Evolutionary conservation across 1,284 basidiomycete genomes (phyloP), one percentile per base, ranked within the genome.

Genomic region (Cutaneotrichosporon sp.): DNA sequence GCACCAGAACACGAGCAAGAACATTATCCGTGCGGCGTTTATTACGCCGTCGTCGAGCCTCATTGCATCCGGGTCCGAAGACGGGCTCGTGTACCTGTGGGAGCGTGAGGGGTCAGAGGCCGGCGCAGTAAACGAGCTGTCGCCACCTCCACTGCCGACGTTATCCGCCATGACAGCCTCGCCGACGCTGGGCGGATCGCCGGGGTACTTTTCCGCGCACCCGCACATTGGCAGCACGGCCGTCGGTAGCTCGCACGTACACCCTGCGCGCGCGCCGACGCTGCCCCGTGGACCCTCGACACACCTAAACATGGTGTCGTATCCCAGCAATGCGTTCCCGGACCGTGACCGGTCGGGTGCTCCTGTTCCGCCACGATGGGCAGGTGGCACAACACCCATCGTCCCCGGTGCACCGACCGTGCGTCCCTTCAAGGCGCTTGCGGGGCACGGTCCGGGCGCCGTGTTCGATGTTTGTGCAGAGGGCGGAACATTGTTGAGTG

Each of bases 1-100:
- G 1, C 76, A 78, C 54, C 77, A 77, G 58, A 79, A 79, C 58
- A 78, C 78, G 10, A 75, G 75, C 20, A 77, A 78, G 58, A 79
- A 78, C 66, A 74, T 79, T 37, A 75, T 79, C 43, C 68, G 77
- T 8, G 70, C 70, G 23, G 61, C 66, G 15, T 79, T 79, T 55
- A 75, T 73, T 0, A 67, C 72, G 36, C 67, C 73, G 13, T 69
- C 68, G 12, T 56, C 46, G 26, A 56, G 54, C 8, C 63, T 78
- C 45, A 62, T 79, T 26, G 67, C 77, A 3, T 69, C 72, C 23
- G 78, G 78, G 0, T 75, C 73, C 2, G 78, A 79, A 53, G 77
- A 72, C 51, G 68, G 69, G 8, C 60, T 61, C 15, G 61, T 76
- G 18, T 72, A 74, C 53, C 55, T 71, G 33, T 72, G 72, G 72